Evolutionary conservation across 1,284 basidiomycete species (phyloP).

Genomic region (Cerioporus squamosus): DNA sequence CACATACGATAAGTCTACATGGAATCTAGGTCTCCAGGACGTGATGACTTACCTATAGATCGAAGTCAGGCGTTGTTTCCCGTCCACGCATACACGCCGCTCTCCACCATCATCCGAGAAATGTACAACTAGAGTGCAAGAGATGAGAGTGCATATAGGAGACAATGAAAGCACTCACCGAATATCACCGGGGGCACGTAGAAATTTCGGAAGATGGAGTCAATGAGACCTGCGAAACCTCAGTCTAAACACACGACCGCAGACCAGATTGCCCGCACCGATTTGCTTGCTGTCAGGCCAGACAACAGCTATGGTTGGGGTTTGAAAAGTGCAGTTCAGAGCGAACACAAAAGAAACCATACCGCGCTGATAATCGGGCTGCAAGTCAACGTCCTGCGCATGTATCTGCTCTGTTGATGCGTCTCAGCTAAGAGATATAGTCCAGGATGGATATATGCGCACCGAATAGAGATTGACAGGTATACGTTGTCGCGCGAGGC

Average conservation of each 20-base stretch:
- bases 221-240: constrained; percentile 44
- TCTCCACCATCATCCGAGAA: constrained; percentile 63
- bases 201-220: constrained; percentile 59
- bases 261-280: constrained; percentile 17
- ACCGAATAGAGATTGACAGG: constrained; percentile 70
- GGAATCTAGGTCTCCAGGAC: too few relatives aligned
- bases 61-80: constrained; percentile 76
- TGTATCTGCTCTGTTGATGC: constrained; percentile 60
- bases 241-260: not conserved
- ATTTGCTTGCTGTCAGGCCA: constrained; percentile 52
- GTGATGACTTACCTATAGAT: constrained; percentile 51
- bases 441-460: not conserved
- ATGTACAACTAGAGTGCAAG: constrained; percentile 33
- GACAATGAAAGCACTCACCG: constrained; percentile 33
- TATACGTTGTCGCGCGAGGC: constrained; percentile 70
- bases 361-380: constrained; percentile 81
- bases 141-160: not conserved
- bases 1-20: too few relatives aligned
- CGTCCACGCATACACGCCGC: constrained; percentile 73
- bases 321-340: not conserved
- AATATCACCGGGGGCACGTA: constrained; percentile 61
- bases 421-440: not conserved
- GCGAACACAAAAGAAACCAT: constrained; percentile 8
- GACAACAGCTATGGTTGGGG: constrained; percentile 57
- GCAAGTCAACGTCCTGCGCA: constrained; percentile 61